Evolutionary conservation across 139 green algal genomes (phyloP).

Genomic region (Picochlorum sp.): DNA sequence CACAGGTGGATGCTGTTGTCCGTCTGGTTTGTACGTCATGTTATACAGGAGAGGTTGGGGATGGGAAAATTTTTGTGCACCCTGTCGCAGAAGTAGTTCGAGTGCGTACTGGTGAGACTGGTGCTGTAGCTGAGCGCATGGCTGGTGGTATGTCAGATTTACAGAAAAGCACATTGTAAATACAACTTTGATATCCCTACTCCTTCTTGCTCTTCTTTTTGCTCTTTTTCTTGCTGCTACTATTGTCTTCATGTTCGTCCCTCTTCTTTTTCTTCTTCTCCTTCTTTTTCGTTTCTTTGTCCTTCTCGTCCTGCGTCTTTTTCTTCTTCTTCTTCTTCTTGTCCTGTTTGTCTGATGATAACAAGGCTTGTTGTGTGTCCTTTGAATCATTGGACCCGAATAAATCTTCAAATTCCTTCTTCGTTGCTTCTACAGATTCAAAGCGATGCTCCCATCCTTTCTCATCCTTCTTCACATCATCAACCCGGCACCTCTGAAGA

Average conservation of each 20-base stretch:
- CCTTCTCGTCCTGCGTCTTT: not conserved
- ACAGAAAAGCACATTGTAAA: not conserved
- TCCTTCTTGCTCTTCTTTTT: constrained; percentile 11
- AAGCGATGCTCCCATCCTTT: constrained; percentile 15
- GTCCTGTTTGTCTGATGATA: not conserved
- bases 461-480: constrained; percentile 21
- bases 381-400: constrained; percentile 9
- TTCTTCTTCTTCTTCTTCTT: not conserved
- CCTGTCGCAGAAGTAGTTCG: constrained; percentile 76
- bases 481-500: constrained; percentile 27
- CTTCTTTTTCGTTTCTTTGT: not conserved
- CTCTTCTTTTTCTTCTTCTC: not conserved
- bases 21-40: constrained; percentile 45
- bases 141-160: constrained; percentile 57
- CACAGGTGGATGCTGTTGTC: constrained; percentile 66
- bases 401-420: constrained; percentile 29
- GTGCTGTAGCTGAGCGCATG: constrained; percentile 65
- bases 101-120: constrained; percentile 72
- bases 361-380: not conserved
- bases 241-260: not conserved
- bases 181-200: not conserved
- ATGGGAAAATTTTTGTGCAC: constrained; percentile 84
- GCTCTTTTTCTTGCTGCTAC: constrained; percentile 9
- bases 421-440: constrained; percentile 4
- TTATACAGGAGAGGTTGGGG: constrained; percentile 78